Evolutionary conservation across 1,284 basidiomycete species (phyloP), one percentile per base, ranked within the genome.

Genomic region (Cerioporus squamosus): DNA sequence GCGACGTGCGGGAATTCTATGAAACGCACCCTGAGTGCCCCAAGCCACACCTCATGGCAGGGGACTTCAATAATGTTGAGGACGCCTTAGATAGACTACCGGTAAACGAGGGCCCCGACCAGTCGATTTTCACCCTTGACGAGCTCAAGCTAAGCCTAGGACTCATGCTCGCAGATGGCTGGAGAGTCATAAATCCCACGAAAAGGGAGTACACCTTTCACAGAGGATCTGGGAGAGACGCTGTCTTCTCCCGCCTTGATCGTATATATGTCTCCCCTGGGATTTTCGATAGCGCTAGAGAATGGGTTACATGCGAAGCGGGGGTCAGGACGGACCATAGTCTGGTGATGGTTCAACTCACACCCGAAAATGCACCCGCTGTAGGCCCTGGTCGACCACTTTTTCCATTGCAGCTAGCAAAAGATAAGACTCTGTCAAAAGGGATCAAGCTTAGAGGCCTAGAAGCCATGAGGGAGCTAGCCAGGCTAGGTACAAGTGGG

Each of bases 31-130:
- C 53, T 0, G 24, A 51, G 0, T 31, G 68, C 0, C 68, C 58
- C 0, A 49, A 45, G 23, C 74, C 74, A 0, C 70, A 77, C 43
- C 48, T 78, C 0, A 63, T 81, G 45, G 44, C 73, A 0, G 78
- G 79, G 0, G 78, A 81, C 58, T 79, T 77, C 44, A 82, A 81
- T 48, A 63, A 78, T 4, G 74, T 77, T 0, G 77, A 81, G 42
- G 51, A 44, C 18, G 40, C 9, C 0, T 8, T 20, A 14, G 51
- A 44, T 17, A 2, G 48, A 1, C 23, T 56, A 1, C 55, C 49
- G 0, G 9, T 51, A 4, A 1, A 2, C 5, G 44, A 40, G 4
- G 2, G 12, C 6, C 6, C 14, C 1, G 74, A 78, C 39, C 14
- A 24, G 1, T n/a, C 33, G 2, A 43, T 57, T 0, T 48, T 63